These are phyloP conservation scores for Mycosarcoma mackinlayi DNA, from an alignment of 1,284 basidiomycete species.

Conservation along the genomic window DNA sequence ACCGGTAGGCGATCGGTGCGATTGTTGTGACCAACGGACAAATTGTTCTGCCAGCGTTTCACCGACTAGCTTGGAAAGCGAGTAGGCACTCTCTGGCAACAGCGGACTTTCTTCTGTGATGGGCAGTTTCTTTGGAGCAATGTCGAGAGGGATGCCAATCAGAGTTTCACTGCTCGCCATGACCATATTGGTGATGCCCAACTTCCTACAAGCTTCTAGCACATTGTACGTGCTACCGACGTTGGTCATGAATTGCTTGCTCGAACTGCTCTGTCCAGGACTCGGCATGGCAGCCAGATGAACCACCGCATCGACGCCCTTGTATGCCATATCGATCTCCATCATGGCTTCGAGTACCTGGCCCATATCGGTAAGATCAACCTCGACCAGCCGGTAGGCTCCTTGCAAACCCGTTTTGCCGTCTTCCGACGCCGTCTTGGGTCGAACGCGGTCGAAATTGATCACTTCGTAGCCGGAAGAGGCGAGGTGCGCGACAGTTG, in stretches of 20 bases:
- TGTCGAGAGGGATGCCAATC: slow-evolving; percentile 69
- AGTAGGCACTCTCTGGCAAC: slow-evolving; percentile 69
- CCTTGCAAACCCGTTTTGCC: slow-evolving; percentile 56
- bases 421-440: slow-evolving; percentile 59
- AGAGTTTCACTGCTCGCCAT: slow-evolving; percentile 69
- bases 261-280: slow-evolving; percentile 66
- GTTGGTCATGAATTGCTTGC: slow-evolving; percentile 69
- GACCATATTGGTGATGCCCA: slow-evolving; percentile 67
- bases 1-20: slow-evolving; percentile 13
- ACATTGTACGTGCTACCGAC: slow-evolving; percentile 69
- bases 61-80: slow-evolving; percentile 68
- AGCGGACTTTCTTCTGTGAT: slow-evolving; percentile 65
- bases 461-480: slow-evolving; percentile 43
- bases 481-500: slow-evolving; percentile 67
- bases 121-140: slow-evolving; percentile 63
- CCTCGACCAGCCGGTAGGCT: slow-evolving; percentile 56
- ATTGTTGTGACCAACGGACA: slow-evolving; percentile 66
- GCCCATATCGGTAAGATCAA: slow-evolving; percentile 68
- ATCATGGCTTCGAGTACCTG: slow-evolving; percentile 64
- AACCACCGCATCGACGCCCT: slow-evolving; percentile 68
- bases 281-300: slow-evolving; percentile 69
- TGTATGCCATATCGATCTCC: slow-evolving; percentile 67
- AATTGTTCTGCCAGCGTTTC: slow-evolving; percentile 69
- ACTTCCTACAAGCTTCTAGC: slow-evolving; percentile 68
- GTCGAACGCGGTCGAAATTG: slow-evolving; percentile 58